These are phyloP conservation scores for Ustilago hordei DNA, from an alignment of 1,284 basidiomycete species.

Conservation along the genomic window DNA sequence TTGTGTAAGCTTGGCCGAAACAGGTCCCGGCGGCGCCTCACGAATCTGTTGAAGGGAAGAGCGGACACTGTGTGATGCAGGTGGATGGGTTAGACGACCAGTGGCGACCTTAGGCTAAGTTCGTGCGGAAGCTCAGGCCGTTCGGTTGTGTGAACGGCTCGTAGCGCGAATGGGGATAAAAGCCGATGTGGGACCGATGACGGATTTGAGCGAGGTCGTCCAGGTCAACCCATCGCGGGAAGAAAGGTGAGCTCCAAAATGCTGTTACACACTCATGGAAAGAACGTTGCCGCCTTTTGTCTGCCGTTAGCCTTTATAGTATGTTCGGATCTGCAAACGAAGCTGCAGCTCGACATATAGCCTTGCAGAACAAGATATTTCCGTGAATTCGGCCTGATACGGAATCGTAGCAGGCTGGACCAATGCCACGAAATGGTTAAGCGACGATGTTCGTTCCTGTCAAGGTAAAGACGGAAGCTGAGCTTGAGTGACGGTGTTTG, in stretches of 20 bases:
- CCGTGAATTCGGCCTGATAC: background rate
- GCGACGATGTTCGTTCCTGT: background rate
- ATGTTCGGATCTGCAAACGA: background rate
- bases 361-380: constrained; percentile 4
- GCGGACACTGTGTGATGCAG: background rate
- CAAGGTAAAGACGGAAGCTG: background rate
- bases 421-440: background rate
- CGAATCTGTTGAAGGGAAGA: background rate
- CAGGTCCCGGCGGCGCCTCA: background rate
- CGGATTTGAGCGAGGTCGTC: background rate
- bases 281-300: background rate
- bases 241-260: background rate
- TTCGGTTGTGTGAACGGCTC: background rate
- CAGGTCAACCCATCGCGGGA: background rate
- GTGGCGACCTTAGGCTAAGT: background rate
- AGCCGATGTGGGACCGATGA: background rate
- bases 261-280: background rate
- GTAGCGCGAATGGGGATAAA: background rate
- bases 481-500: background rate
- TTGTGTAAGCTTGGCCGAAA: background rate
- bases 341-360: background rate
- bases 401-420: background rate
- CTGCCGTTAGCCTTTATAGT: too few relatives aligned
- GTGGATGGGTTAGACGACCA: background rate
- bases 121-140: background rate